phyloP scores from a whole-genome alignment of 1,139 yeast genomes.

The Yamadazyma diospyri region DNA sequence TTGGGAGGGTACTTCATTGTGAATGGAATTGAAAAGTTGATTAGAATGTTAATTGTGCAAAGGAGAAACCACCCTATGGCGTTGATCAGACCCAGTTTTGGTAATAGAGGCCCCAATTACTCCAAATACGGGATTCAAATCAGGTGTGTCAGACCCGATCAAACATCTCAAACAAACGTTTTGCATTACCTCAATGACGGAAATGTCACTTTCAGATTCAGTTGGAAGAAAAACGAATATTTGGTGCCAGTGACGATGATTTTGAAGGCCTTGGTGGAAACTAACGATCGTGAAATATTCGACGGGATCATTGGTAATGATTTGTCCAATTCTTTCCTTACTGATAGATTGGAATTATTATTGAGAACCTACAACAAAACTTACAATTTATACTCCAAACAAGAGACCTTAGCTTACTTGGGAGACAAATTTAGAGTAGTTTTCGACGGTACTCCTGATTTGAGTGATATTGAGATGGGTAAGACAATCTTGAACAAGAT shows the following conservation, averaged over 20 bases:
- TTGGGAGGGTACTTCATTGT: constrained; percentile 95
- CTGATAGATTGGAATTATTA: constrained; percentile 94
- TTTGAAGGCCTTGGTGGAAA: constrained; percentile 82
- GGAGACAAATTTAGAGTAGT: constrained; percentile 97
- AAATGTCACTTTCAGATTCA: constrained; percentile 91
- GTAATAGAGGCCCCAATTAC: constrained; percentile 90
- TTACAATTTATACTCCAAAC: constrained; percentile 73
- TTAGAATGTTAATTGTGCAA: constrained; percentile 97
- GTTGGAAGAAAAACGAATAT: constrained; percentile 96
- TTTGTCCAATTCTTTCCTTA: constrained; percentile 81
- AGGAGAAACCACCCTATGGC: constrained; percentile 99
- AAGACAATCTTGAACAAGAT: constrained; percentile 76
- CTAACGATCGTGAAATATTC: constrained; percentile 91
- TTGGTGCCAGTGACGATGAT: constrained; percentile 92
- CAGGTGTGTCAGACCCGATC: constrained; percentile 93
- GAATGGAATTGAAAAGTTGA: constrained; percentile 93
- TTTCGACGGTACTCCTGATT: constrained; percentile 84
- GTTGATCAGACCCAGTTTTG: constrained; percentile 88
- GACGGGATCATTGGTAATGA: constrained; percentile 95
- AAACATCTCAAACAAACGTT: constrained; percentile 95
- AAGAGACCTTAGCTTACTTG: constrained; percentile 85
- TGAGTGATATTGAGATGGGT: constrained; percentile 88
- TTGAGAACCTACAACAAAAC: constrained; percentile 75
- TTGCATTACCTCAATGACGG: constrained; percentile 94
- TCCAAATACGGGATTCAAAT: constrained; percentile 91